These are phyloP conservation scores for Meyerozyma carpophila DNA, from an alignment of 1,139 yeast species.

Conservation along the genomic window DNA sequence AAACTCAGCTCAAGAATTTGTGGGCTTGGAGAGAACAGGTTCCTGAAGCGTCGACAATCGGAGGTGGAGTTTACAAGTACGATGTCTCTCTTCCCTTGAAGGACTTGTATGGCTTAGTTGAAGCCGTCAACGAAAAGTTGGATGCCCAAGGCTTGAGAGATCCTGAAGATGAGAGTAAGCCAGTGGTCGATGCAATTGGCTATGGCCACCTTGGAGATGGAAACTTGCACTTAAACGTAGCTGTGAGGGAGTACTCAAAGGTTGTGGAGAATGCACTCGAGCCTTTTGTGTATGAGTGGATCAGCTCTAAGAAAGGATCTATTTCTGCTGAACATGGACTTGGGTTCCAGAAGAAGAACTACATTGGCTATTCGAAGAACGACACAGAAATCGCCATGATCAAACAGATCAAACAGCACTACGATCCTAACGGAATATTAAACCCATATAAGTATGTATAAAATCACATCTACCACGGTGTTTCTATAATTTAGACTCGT, in stretches of 20 bases:
- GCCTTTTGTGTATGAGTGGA: slow-evolving; percentile 93
- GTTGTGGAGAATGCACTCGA: slow-evolving; percentile 74
- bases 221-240: slow-evolving; percentile 84
- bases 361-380: slow-evolving; percentile 77
- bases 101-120: slow-evolving; percentile 75
- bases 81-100: slow-evolving; percentile 87
- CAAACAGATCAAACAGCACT: slow-evolving; percentile 69
- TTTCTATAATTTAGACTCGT: slow-evolving; percentile 3
- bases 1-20: slow-evolving; percentile 70
- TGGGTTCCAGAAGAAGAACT: slow-evolving; percentile 92
- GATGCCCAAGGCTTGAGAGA: slow-evolving; percentile 55
- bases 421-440: slow-evolving; percentile 85
- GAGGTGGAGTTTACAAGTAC: slow-evolving; percentile 94
- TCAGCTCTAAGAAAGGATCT: slow-evolving; percentile 68
- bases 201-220: slow-evolving; percentile 98
- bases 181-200: slow-evolving; percentile 85
- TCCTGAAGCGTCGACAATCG: slow-evolving; percentile 80
- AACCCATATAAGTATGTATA: slow-evolving; percentile 87
- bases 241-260: slow-evolving; percentile 78
- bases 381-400: slow-evolving; percentile 65
- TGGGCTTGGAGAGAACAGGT: slow-evolving; percentile 96
- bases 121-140: slow-evolving; percentile 60
- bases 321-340: slow-evolving; percentile 96
- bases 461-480: not conserved
- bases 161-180: slow-evolving; percentile 56